phyloP scores from a whole-genome alignment of 2,329 filamentous ascomycete genomes.

The Fusarium sterilihyphosum region DNA sequence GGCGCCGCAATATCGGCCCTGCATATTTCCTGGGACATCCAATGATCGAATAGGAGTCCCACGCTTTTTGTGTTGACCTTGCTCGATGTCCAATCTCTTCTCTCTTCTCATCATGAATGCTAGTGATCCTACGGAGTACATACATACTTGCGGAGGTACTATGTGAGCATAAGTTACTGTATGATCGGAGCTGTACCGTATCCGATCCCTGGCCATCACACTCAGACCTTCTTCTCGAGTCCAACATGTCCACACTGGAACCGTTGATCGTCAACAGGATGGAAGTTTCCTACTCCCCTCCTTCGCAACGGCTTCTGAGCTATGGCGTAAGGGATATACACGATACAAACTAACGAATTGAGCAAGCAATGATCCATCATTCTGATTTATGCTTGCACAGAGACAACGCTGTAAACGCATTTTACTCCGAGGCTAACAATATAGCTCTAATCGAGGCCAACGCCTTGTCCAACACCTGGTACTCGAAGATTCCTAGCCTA shows the following conservation, averaged over 20 bases:
- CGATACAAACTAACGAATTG: neutral
- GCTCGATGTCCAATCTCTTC: conserved; percentile 40
- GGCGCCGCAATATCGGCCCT: conserved; percentile 32
- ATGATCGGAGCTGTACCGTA: conserved; percentile 22
- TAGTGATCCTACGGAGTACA: conserved; percentile 18
- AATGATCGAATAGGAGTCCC: conserved; percentile 34
- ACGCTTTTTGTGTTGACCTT: conserved; percentile 13
- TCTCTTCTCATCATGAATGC: conserved; percentile 6
- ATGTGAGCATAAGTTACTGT: neutral
- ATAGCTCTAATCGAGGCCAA: conserved; percentile 18
- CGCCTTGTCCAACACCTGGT: conserved; percentile 25
- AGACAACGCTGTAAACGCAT: neutral
- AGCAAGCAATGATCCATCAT: neutral
- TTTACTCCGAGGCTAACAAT: conserved; percentile 7
- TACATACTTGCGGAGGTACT: neutral
- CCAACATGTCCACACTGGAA: conserved; percentile 14
- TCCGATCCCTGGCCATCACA: conserved; percentile 11
- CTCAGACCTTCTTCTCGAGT: neutral
- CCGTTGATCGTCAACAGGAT: conserved; percentile 26
- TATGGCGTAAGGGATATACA: conserved; percentile 1
- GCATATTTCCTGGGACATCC: conserved; percentile 26
- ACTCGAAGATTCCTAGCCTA: conserved; percentile 17
- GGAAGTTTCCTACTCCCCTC: conserved; percentile 3
- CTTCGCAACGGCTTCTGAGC: neutral
- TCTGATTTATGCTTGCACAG: neutral